Conservation (phyloP, 345 rosid genomes). For the Noccaea caerulescens region DNA sequence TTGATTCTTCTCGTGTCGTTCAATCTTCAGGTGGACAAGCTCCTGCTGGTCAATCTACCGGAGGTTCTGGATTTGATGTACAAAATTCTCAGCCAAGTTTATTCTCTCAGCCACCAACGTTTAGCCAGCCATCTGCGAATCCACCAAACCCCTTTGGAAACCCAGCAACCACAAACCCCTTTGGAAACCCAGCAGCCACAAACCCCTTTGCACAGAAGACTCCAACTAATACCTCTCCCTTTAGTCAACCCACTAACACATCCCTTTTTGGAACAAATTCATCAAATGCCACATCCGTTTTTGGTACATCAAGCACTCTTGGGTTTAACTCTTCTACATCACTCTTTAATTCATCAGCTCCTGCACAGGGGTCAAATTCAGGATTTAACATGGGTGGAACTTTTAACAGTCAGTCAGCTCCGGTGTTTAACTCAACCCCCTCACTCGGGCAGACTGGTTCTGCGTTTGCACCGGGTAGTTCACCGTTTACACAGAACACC, state of each 20-base stretch:
- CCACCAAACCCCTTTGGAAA: constrained; percentile 59
- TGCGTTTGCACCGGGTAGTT: constrained; percentile 49
- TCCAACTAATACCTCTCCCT: constrained; percentile 47
- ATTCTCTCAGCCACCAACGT: constrained; percentile 54
- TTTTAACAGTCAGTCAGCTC: constrained; percentile 63
- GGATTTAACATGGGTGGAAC: constrained; percentile 48
- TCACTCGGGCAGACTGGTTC: constrained; percentile 50
- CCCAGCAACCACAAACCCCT: constrained; percentile 14
- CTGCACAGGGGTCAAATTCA: constrained; percentile 52
- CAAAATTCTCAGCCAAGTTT: constrained; percentile 55
- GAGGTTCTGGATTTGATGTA: constrained; percentile 48
- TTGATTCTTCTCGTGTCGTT: constrained; percentile 27
- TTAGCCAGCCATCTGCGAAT: constrained; percentile 60
- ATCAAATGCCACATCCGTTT: constrained; percentile 52
- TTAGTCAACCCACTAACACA: constrained; percentile 47
- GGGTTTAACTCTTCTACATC: constrained; percentile 61
- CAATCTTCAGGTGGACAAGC: constrained; percentile 69
- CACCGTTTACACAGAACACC: constrained; percentile 52
- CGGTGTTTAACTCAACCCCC: constrained; percentile 58
- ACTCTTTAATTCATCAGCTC: constrained; percentile 47
- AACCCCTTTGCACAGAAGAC: constrained; percentile 61
- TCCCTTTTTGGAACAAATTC: constrained; percentile 55
- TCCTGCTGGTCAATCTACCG: constrained; percentile 58
- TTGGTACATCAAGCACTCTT: constrained; percentile 53
- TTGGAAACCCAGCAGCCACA: constrained; percentile 43